A percentile compares a stretch with the other conserved stretches of the same genome.
These are phyloP conservation scores for Cinnamomum chago DNA, from an alignment of 164 flowering plant genomes.

Conservation along the genomic window DNA sequence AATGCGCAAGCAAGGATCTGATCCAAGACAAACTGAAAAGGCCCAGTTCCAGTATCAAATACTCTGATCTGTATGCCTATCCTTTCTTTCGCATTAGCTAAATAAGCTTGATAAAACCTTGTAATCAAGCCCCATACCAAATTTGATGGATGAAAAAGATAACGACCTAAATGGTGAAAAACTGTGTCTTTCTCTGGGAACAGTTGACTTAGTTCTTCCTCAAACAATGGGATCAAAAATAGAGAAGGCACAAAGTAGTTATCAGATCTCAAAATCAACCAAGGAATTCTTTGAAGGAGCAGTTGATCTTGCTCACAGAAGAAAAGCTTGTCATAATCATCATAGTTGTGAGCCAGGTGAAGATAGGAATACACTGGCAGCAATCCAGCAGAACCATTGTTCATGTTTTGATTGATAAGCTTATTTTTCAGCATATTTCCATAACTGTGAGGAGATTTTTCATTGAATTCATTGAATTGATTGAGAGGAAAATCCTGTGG, in stretches of 20 bases:
- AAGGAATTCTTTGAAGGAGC: conserved; percentile 50
- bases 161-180: conserved; percentile 75
- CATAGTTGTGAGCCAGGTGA: conserved; percentile 67
- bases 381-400: conserved; percentile 7
- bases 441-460: conserved; percentile 40
- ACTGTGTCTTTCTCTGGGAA: conserved; percentile 72
- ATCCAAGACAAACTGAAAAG: conserved; percentile 64
- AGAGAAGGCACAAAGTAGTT: conserved; percentile 77
- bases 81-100: conserved; percentile 71
- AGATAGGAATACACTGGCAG: conserved; percentile 47
- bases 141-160: conserved; percentile 81
- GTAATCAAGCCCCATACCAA: conserved; percentile 77
- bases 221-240: conserved; percentile 69
- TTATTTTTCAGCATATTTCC: conserved; percentile 55
- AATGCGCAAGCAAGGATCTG: conserved; percentile 63
- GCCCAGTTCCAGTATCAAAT: conserved; percentile 55
- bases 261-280: conserved; percentile 71
- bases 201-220: conserved; percentile 49
- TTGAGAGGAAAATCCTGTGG: conserved; percentile 61
- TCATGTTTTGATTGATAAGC: conserved; percentile 7
- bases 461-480: conserved; percentile 26
- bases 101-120: conserved; percentile 66
- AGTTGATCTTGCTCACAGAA: conserved; percentile 74
- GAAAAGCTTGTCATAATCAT: conserved; percentile 74
- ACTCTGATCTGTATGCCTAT: conserved; percentile 76